Conservation (phyloP, 2,329 filamentous ascomycete genomes). For the Alternaria hordeiaustralica region DNA sequence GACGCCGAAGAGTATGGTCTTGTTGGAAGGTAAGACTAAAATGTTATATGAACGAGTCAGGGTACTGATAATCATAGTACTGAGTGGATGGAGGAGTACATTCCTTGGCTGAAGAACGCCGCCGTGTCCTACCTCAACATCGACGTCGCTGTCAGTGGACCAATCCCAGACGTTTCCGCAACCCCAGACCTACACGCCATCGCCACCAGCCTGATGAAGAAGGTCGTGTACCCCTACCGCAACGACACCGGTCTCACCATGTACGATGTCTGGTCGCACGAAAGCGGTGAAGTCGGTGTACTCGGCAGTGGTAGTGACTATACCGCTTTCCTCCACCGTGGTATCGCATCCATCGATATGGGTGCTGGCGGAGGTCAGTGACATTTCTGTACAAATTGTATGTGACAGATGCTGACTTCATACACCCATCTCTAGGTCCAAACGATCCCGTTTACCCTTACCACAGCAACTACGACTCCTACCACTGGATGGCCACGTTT, state of each 20-base stretch:
- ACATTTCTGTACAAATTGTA: neutral
- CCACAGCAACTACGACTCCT: slow-evolving; percentile 57
- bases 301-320: slow-evolving; percentile 57
- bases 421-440: slow-evolving; percentile 8
- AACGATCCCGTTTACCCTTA: slow-evolving; percentile 56
- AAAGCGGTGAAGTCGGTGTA: slow-evolving; percentile 49
- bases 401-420: neutral
- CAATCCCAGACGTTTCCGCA: slow-evolving; percentile 47
- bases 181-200: slow-evolving; percentile 52
- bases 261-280: slow-evolving; percentile 54
- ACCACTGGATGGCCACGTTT: slow-evolving; percentile 60
- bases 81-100: slow-evolving; percentile 59
- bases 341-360: slow-evolving; percentile 53
- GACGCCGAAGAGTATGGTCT: slow-evolving; percentile 52
- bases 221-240: slow-evolving; percentile 50
- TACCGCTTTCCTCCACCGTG: slow-evolving; percentile 55
- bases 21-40: slow-evolving; percentile 38
- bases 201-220: slow-evolving; percentile 48
- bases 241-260: slow-evolving; percentile 50
- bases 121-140: slow-evolving; percentile 60
- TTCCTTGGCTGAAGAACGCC: slow-evolving; percentile 54
- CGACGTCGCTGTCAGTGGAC: slow-evolving; percentile 57
- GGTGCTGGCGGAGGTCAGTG: slow-evolving; percentile 44
- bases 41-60: neutral
- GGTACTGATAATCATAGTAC: slow-evolving; percentile 38